Conservation (phyloP, 495 filamentous ascomycete genomes). For the Cercophora scortea region DNA sequence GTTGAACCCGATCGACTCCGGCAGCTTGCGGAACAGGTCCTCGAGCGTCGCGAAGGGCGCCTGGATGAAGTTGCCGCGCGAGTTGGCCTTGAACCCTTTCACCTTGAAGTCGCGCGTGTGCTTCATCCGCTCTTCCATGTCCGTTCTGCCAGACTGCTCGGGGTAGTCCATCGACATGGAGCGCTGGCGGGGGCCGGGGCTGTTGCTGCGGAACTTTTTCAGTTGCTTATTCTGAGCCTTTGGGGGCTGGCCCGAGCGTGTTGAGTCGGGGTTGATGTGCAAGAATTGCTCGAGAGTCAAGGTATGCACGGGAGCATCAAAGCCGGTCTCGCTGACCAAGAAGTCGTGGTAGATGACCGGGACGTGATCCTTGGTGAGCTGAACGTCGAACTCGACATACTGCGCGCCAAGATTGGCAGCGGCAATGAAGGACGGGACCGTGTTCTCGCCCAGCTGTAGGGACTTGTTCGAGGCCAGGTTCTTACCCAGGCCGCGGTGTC, state of each 20-base stretch:
- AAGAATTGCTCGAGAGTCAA: slow-evolving; percentile 92
- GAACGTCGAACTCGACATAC: slow-evolving; percentile 93
- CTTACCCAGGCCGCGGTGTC: slow-evolving; percentile 89
- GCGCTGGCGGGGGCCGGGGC: slow-evolving; percentile 30
- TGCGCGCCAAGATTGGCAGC: slow-evolving; percentile 88
- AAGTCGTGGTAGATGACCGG: slow-evolving; percentile 99
- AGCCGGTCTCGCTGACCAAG: slow-evolving; percentile 94
- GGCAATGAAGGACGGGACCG: slow-evolving; percentile 88
- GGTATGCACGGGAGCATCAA: slow-evolving; percentile 93
- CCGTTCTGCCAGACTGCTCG: slow-evolving; percentile 23
- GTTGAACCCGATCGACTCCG: slow-evolving; percentile 81
- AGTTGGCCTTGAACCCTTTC: slow-evolving; percentile 91
- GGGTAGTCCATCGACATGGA: slow-evolving; percentile 38
- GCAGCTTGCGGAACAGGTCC: slow-evolving; percentile 82
- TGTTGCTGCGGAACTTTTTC: slow-evolving; percentile 24
- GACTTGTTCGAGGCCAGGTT: slow-evolving; percentile 76
- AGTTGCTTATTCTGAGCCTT: slow-evolving; percentile 21
- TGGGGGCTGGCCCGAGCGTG: slow-evolving; percentile 1
- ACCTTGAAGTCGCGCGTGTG: slow-evolving; percentile 88
- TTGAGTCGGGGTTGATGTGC: slow-evolving; percentile 59
- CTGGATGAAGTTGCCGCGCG: slow-evolving; percentile 86
- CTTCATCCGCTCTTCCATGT: slow-evolving; percentile 87
- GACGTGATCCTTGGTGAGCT: slow-evolving; percentile 96
- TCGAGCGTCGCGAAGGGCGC: slow-evolving; percentile 90
- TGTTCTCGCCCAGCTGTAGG: slow-evolving; percentile 93